Evolutionary conservation across 176 grass and related monocot genomes (phyloP).

Genomic region (Pontederia crassipes): DNA sequence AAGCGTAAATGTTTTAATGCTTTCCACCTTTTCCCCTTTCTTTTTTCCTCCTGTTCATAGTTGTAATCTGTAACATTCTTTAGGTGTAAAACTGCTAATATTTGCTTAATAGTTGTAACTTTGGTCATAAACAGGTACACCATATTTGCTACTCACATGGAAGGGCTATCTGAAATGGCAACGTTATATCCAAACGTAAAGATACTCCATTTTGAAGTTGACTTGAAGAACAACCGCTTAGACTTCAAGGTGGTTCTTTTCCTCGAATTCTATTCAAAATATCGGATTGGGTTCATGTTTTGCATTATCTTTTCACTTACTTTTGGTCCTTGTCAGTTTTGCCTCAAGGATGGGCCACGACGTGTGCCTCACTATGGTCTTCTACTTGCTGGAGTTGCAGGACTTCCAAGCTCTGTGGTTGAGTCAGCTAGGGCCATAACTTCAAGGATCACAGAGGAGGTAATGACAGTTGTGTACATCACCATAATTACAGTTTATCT

Average conservation of each 20-base stretch:
- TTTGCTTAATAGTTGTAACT: no score
- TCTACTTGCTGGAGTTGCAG: constrained; percentile 71
- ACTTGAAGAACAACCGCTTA: constrained; percentile 63
- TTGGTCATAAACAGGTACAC: constrained; percentile 46
- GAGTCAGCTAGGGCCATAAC: constrained; percentile 58
- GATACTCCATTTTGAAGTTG: constrained; percentile 86
- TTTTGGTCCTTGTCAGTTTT: constrained; percentile 31
- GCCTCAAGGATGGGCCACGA: constrained; percentile 60
- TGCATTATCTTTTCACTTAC: constrained; percentile 2
- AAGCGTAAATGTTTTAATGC: constrained; percentile 53
- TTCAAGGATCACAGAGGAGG: constrained; percentile 74
- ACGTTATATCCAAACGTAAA: constrained; percentile 94
- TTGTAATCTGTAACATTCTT: no score
- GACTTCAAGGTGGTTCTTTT: constrained; percentile 70
- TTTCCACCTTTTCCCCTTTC: not conserved
- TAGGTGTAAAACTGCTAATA: no score
- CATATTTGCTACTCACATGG: constrained; percentile 95
- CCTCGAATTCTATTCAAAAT: not conserved
- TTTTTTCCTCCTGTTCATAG: not conserved
- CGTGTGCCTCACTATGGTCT: constrained; percentile 74
- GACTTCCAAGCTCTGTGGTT: constrained; percentile 63
- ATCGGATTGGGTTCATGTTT: not conserved
- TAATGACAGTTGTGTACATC: constrained; percentile 6
- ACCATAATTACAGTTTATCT: no score
- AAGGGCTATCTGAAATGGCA: constrained; percentile 77